These are phyloP conservation scores for Emmonsiellopsis sp. DNA, from an alignment of 2,329 filamentous ascomycete genomes.

Conservation along the genomic window DNA sequence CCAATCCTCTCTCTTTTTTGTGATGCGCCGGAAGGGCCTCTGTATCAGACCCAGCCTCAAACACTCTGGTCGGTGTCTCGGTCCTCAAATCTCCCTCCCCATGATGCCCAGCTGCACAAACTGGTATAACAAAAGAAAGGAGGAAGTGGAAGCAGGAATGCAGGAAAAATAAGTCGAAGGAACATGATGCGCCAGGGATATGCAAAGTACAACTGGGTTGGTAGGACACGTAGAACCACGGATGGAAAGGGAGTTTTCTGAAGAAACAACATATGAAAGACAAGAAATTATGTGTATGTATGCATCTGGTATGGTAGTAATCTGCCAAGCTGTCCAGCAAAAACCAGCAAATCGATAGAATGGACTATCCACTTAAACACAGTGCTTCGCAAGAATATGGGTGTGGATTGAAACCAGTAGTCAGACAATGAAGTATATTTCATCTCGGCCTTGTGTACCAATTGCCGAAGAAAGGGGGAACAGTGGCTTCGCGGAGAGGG, in stretches of 20 bases:
- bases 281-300: not conserved
- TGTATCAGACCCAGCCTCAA: not conserved
- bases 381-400: not conserved
- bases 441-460: not conserved
- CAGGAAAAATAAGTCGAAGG: constrained; percentile 2
- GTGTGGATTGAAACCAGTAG: too few relatives aligned
- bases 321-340: not conserved
- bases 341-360: not conserved
- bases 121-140: not conserved
- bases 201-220: not conserved
- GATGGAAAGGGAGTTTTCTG: not conserved
- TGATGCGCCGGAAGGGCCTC: not conserved
- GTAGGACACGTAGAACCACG: not conserved
- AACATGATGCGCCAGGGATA: constrained; percentile 1
- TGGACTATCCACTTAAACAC: not conserved
- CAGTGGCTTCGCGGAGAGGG: too few relatives aligned
- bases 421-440: too few relatives aligned
- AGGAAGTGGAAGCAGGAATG: not conserved
- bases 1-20: not conserved
- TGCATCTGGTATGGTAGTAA: not conserved
- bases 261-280: not conserved
- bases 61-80: not conserved
- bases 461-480: not conserved
- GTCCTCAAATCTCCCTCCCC: not conserved
- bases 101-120: not conserved